Base-by-base conservation (phyloP, 192 early-diverging fungal genomes). In the Mortierella alpina region DNA sequence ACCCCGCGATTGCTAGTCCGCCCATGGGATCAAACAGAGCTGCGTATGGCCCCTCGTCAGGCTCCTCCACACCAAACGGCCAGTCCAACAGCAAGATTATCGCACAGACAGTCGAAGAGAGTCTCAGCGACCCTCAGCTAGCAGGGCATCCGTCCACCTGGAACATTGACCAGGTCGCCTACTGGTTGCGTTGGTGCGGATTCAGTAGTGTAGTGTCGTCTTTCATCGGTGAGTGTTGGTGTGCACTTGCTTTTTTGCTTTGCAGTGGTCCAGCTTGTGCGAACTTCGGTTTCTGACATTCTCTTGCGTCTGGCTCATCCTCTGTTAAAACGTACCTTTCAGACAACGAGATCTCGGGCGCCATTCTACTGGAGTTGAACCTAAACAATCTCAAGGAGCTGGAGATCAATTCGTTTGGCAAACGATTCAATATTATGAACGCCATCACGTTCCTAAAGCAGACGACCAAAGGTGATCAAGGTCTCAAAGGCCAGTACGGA, bases 301-400 rank as follows among this genome's bases (percentile, higher is more conserved):
- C 45, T 41, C 15, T 22, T 10, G 20, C 57, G 6, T 39, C 73
- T 89, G 14, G 65, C 67, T 44, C 22, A n/a, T n/a, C n/a, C n/a
- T n/a, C n/a, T n/a, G n/a, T n/a, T n/a, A n/a, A n/a, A n/a, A n/a
- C n/a, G n/a, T 44, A 15, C 8, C n/a, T 20, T 20, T 41, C 84
- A 91, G 92, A 91, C 12, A 88, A 92, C 57, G 89, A 89, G 50
- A 90, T 94, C 59, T 89, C 87, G 44, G 92, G 92, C 52, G 88
- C 88, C 54, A 81, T 86, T n/a, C 78, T 94, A 6, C 39, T 94
- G 0, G 88, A 89, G 40, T 64, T 92, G 15, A 88, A 86, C 58
- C 80, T 94, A 14, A 85, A 88, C 46, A 83, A 86, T 15, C 74
- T 94, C 8, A 91, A 92, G 60, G 91, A 94, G 62, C 63, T 94